Percentiles rank a stretch among this genome's conserved stretches.
These are phyloP conservation scores for Diutina scorzettiae DNA, from an alignment of 1,139 yeast species.

Conservation along the genomic window DNA sequence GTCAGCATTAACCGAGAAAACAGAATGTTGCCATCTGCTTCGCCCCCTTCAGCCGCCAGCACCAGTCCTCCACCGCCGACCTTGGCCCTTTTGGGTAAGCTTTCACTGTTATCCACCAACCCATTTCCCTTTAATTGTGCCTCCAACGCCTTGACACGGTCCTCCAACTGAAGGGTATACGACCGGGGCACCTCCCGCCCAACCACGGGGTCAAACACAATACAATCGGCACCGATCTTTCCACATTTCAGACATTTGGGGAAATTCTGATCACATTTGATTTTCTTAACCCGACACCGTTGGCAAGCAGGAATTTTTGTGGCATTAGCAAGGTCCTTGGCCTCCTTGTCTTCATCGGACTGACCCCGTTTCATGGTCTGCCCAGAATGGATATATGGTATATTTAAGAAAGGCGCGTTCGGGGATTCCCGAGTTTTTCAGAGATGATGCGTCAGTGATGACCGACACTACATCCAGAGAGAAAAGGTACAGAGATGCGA, in stretches of 20 bases:
- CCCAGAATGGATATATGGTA: too few species aligned
- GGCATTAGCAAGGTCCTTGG: constrained; percentile 42
- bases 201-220: constrained; percentile 78
- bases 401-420: too few species aligned
- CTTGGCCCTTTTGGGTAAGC: constrained; percentile 4
- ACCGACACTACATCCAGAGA: too few species aligned
- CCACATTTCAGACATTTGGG: constrained; percentile 69
- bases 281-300: constrained; percentile 67
- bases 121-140: constrained; percentile 31
- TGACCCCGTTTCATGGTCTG: not conserved
- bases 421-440: too few species aligned
- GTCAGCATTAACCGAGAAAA: constrained; percentile 70
- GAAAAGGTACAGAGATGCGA: too few species aligned
- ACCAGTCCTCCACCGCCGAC: constrained; percentile 2
- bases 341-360: constrained; percentile 39
- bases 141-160: constrained; percentile 46
- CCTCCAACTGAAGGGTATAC: constrained; percentile 65
- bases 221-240: constrained; percentile 60
- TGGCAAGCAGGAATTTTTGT: constrained; percentile 65
- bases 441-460: too few species aligned
- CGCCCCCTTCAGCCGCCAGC: not conserved
- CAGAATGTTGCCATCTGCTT: constrained; percentile 20
- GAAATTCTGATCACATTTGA: constrained; percentile 73
- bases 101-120: constrained; percentile 12
- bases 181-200: constrained; percentile 80